phyloP scores from a whole-genome alignment of 805 yeast genomes.

The Metschnikowia bowlesiae region DNA sequence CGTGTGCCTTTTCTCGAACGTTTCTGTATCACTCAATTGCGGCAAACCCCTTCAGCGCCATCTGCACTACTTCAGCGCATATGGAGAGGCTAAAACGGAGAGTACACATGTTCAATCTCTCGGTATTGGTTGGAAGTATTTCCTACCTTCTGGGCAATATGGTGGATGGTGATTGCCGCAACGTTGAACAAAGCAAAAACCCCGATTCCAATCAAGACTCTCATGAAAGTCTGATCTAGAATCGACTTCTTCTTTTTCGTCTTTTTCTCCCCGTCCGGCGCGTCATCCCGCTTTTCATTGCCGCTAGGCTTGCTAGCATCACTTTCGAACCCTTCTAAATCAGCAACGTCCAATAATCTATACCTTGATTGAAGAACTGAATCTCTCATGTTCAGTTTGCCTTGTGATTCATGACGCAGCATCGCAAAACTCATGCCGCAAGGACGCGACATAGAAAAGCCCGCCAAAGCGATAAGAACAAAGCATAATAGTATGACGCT shows the following conservation, averaged over 20 bases:
- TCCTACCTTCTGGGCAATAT: slow-evolving; percentile 28
- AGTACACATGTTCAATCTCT: slow-evolving; percentile 27
- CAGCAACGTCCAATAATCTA: not conserved
- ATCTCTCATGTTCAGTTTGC: not conserved
- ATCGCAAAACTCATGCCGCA: not conserved
- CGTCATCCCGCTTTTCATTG: not conserved
- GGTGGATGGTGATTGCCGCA: slow-evolving; percentile 36
- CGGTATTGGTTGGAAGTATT: slow-evolving; percentile 29
- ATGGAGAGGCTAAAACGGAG: slow-evolving; percentile 5
- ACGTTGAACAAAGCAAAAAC: slow-evolving; percentile 34
- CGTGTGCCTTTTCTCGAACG: too few relatives aligned
- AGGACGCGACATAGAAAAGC: not conserved
- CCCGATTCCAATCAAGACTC: slow-evolving; percentile 31
- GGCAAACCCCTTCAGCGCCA: too few relatives aligned
- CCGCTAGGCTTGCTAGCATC: not conserved
- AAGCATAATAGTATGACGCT: not conserved
- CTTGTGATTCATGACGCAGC: not conserved
- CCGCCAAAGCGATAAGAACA: not conserved
- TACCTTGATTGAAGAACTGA: not conserved
- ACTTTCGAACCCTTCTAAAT: not conserved
- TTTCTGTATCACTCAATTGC: too few relatives aligned
- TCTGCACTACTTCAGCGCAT: not conserved
- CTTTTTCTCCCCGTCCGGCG: slow-evolving; percentile 1
- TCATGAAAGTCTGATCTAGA: slow-evolving; percentile 20
- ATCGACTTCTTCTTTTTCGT: slow-evolving; percentile 4